phyloP scores from a whole-genome alignment of 2,329 filamentous ascomycete genomes.

The Tolypocladium paradoxum region DNA sequence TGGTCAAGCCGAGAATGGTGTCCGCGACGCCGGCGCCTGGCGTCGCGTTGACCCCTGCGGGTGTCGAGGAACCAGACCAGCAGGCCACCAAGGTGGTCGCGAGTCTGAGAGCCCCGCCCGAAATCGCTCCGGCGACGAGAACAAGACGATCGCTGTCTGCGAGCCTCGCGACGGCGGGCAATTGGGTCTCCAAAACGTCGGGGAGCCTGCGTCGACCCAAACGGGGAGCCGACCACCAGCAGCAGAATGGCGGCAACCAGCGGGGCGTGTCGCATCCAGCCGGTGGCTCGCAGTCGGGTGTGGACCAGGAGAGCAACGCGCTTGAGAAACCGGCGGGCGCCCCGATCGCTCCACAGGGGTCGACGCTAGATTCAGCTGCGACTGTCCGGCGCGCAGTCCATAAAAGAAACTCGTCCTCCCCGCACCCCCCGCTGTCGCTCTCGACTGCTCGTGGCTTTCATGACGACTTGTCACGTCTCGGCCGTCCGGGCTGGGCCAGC shows the following conservation, averaged over 20 bases:
- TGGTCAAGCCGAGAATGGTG: conserved; percentile 27
- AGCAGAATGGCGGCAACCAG: conserved; percentile 29
- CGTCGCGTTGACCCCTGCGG: conserved; percentile 11
- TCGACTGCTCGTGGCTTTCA: conserved; percentile 40
- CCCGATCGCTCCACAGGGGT: conserved; percentile 7
- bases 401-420: conserved; percentile 41
- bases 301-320: conserved; percentile 10
- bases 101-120: conserved; percentile 14
- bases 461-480: conserved; percentile 38
- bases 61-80: conserved; percentile 10
- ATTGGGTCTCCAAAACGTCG: conserved; percentile 42
- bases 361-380: conserved; percentile 7
- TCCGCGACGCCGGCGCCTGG: conserved; percentile 13
- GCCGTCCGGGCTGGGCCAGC: conserved; percentile 27
- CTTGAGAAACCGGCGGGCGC: not conserved
- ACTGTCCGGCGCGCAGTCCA: conserved; percentile 16
- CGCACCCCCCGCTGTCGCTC: conserved; percentile 42
- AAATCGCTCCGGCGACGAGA: conserved; percentile 29
- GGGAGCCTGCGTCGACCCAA: conserved; percentile 48
- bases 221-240: conserved; percentile 29
- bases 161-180: conserved; percentile 45
- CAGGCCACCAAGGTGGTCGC: conserved; percentile 5
- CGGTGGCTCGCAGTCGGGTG: conserved; percentile 18
- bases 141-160: conserved; percentile 46
- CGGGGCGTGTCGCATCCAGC: conserved; percentile 45